Evolutionary conservation across 495 filamentous ascomycete species (phyloP).

Genomic region (Tuber melanosporum): DNA sequence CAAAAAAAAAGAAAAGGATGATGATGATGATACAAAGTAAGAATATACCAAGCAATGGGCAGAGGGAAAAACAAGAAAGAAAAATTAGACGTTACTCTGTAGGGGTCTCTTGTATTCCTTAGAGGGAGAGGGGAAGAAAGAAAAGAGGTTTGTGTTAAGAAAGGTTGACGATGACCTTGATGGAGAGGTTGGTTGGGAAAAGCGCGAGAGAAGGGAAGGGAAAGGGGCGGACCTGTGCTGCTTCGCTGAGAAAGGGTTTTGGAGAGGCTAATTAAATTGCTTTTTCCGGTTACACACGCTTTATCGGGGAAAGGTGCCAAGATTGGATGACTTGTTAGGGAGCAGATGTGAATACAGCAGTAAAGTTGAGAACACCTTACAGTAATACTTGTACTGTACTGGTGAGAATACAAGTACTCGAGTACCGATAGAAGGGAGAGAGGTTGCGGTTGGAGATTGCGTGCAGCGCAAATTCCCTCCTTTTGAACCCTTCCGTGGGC

Average conservation of each 20-base stretch:
- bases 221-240: slow-evolving; percentile 24
- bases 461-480: neutral
- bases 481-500: neutral
- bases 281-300: slow-evolving; percentile 32
- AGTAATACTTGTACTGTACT: too few relatives aligned
- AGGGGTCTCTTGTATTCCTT: slow-evolving; percentile 1
- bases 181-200: slow-evolving; percentile 37
- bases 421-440: neutral
- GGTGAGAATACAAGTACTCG: too few relatives aligned
- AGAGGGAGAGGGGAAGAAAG: neutral
- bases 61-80: slow-evolving; percentile 24
- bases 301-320: slow-evolving; percentile 25
- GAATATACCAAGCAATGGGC: neutral
- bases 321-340: slow-evolving; percentile 24
- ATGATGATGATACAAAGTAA: slow-evolving; percentile 1
- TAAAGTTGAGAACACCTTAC: neutral
- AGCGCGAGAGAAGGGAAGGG: slow-evolving; percentile 31
- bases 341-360: neutral
- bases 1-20: neutral
- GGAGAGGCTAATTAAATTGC: slow-evolving; percentile 35
- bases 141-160: neutral
- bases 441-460: neutral
- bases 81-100: slow-evolving; percentile 4
- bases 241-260: slow-evolving; percentile 1
- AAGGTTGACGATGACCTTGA: slow-evolving; percentile 12